Base-by-base conservation (phyloP, 805 yeast species). In the Pichia sporocuriosa region DNA sequence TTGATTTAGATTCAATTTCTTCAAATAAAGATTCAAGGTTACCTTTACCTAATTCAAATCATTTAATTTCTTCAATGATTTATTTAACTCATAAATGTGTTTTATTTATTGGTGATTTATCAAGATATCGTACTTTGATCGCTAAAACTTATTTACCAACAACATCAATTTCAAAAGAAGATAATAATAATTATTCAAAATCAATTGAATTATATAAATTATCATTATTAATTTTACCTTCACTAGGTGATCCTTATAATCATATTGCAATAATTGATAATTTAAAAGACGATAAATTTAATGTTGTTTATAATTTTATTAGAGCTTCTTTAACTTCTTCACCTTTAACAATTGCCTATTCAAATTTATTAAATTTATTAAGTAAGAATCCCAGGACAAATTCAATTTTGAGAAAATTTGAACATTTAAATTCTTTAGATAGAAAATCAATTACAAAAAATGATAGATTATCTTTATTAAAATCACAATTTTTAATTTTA, bases 221-320 rank as follows among this genome's bases (percentile, higher is more conserved):
- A 34, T 78, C 86, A 16, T 70, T 77, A 25, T 53, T 74, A 22
- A 59, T 82, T 16, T 57, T 81, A 22, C 89, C 90, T 1, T 75
- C 85, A 0, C 66, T 79, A 43, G 84, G 84, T 40, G 88, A 81
- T 51, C 81, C 77, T 23, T 74, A 74, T 50, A 76, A 76, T 49
- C 79, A 76, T 49, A 67, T 75, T 36, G 84, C 81, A 3, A 71
- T 79, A 27, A 62, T 70, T 31, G 69, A 73, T 44, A 74, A 75
- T 65, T 64, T 72, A 38, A 65, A 66, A 36, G 72, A 68, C 42
- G 73, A 72, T 46, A 68, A 68, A 39, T 69, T 63, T 44, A 61
- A 62, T 37, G 75, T 79, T 21, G 64, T 70, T 30, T 68, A 74
- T 45, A 75, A 77, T 66, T 72, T 75, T 40, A 62, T 75, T 35